These are phyloP conservation scores for Cryptosporidium baileyi DNA, from an alignment of 169 alveolate species.

Conservation along the genomic window DNA sequence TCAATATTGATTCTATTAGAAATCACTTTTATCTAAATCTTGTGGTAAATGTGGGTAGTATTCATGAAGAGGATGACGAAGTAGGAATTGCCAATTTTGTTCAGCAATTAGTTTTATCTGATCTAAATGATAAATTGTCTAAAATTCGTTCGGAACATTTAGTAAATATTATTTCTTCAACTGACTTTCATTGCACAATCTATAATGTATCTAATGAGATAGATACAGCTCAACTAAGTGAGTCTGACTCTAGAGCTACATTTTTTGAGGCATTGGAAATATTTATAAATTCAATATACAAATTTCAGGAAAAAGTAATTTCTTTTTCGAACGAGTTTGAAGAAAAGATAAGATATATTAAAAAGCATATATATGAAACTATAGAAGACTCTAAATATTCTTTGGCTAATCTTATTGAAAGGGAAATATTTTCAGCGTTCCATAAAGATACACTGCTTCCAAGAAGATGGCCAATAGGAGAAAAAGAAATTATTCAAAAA, in stretches of 20 bases:
- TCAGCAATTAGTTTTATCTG: constrained; percentile 26
- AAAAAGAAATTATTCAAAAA: neutral
- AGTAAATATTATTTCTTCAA: constrained; percentile 19
- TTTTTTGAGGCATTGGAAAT: constrained; percentile 32
- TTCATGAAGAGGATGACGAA: constrained; percentile 55
- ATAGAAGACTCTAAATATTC: constrained; percentile 8
- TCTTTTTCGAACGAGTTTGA: neutral
- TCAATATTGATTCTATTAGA: constrained; percentile 18
- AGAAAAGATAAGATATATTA: neutral
- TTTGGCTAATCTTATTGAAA: constrained; percentile 41
- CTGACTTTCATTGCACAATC: constrained; percentile 60
- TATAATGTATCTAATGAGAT: constrained; percentile 13
- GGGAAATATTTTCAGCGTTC: constrained; percentile 19
- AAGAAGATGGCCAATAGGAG: constrained; percentile 60
- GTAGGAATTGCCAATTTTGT: constrained; percentile 54
- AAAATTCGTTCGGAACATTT: neutral
- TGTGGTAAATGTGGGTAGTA: constrained; percentile 43
- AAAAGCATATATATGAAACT: neutral
- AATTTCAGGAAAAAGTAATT: neutral
- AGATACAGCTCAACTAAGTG: neutral
- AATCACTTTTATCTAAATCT: constrained; percentile 7
- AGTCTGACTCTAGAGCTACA: constrained; percentile 2
- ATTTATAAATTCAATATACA: neutral
- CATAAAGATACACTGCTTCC: constrained; percentile 49
- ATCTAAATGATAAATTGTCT: neutral